Base-by-base conservation (phyloP, 257 asterid species). In the Apocynum venetum region DNA sequence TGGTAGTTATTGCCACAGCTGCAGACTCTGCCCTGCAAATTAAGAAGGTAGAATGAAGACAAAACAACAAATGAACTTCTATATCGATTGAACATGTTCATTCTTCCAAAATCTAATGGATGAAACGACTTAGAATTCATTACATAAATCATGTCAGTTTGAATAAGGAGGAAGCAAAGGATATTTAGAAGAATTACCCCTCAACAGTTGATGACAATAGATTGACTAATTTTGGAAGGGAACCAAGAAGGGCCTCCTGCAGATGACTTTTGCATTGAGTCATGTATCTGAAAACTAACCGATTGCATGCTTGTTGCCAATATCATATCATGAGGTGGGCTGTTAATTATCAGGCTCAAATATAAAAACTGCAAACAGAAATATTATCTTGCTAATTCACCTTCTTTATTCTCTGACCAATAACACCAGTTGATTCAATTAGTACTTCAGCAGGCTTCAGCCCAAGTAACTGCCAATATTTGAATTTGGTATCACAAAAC, bases 391-490 rank as follows among this genome's bases (percentile, higher is more conserved):
- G 53, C 71, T 13, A 6, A 66, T 56, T 79, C 67, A 93, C 99
- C 99, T 96, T 96, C 91, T 96, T 93, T 75, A 93, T 96, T 82
- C 97, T 90, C 72, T 87, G 82, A 73, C 99, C 99, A 77, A 96
- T 96, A 79, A 96, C 98, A 38, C 99, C 99, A 80, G 98, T 93
- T 78, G 99, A 96, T 87, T 96, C 98, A 75, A 96, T 90, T 87
- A 96, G 87, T 73, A 96, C 97, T 81, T 96, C 89, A 73, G 79
- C 86, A 40, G 93, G 91, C 72, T 91, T 86, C 83, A 96, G 88
- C 79, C 87, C 92, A 81, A 96, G 89, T 73, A 91, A 84, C 98
- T 93, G 90, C 78, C 79, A 78, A 57, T 75, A 61, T 80, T 72
- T 69, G 81, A 81, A 46, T 73, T 44, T 43, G 49, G 20, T 74